These are phyloP conservation scores for Phytophthora agathidicida DNA, from an alignment of 352 stramenopile genomes.

Conservation along the genomic window DNA sequence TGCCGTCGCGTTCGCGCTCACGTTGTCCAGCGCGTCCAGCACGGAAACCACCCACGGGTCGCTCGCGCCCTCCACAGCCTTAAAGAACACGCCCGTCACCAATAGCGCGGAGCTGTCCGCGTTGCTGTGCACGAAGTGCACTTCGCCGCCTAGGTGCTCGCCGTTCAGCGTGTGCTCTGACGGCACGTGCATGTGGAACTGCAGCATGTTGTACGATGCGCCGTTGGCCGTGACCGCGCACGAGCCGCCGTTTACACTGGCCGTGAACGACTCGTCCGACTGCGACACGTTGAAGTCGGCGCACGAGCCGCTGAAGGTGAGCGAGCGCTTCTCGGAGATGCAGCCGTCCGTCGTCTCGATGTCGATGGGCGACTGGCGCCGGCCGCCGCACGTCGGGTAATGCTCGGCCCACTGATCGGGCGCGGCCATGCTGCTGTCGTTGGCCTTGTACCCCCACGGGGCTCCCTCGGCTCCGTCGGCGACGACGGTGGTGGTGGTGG, in stretches of 20 bases:
- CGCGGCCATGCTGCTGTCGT: constrained; percentile 5
- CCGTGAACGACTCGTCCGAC: constrained; percentile 30
- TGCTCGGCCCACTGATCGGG: background rate
- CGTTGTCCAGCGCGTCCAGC: constrained; percentile 25
- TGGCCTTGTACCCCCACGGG: constrained; percentile 34
- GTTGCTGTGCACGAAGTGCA: constrained; percentile 54
- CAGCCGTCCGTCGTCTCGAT: constrained; percentile 11
- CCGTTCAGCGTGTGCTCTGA: constrained; percentile 51
- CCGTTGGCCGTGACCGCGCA: constrained; percentile 10
- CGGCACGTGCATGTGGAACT: constrained; percentile 49
- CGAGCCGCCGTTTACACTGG: constrained; percentile 19
- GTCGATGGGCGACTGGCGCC: constrained; percentile 43
- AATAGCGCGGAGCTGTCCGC: constrained; percentile 30
- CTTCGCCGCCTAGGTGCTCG: constrained; percentile 33
- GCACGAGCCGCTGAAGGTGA: constrained; percentile 32
- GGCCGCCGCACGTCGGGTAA: constrained; percentile 20
- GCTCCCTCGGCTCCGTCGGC: background rate
- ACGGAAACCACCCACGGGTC: constrained; percentile 36
- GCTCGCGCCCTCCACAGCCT: constrained; percentile 11
- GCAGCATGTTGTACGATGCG: constrained; percentile 31
- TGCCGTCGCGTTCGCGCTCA: constrained; percentile 12
- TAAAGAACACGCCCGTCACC: constrained; percentile 40
- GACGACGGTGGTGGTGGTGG: background rate
- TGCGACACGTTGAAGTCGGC: constrained; percentile 29
- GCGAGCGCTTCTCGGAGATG: constrained; percentile 12